Percentiles rank a stretch among this genome's conserved stretches.
Evolutionary conservation across 345 rosid genomes (phyloP).

Genomic region (Gossypium herbaceum): DNA sequence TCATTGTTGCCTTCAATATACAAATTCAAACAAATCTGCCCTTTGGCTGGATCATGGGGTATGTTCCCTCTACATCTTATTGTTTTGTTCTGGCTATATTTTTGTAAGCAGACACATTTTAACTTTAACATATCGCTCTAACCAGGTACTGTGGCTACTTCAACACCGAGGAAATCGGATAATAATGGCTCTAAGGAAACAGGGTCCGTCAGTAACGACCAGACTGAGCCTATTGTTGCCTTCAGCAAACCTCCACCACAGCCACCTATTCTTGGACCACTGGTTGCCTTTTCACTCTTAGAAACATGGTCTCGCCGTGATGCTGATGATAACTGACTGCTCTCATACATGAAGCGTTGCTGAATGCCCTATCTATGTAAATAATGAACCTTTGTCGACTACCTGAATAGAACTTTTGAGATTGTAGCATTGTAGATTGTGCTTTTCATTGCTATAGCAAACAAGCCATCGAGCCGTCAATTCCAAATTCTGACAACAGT

Average conservation of each 20-base stretch:
- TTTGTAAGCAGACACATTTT: not conserved
- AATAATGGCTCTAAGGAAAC: conserved; percentile 19
- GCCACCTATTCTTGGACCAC: conserved; percentile 49
- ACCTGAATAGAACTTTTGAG: conserved; percentile 33
- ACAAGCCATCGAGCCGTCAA: too few species aligned
- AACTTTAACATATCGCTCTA: not conserved
- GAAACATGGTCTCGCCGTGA: conserved; percentile 43
- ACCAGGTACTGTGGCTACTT: conserved; percentile 39
- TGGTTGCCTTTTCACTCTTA: conserved; percentile 47
- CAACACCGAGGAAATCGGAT: conserved; percentile 38
- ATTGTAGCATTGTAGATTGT: too few species aligned
- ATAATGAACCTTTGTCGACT: not conserved
- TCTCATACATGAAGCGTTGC: not conserved
- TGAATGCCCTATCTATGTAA: conserved; percentile 1
- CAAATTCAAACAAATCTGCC: conserved; percentile 31
- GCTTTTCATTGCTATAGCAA: too few species aligned
- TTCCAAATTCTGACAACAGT: too few species aligned
- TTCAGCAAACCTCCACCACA: conserved; percentile 51
- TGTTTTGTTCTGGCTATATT: not conserved
- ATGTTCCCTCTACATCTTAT: not conserved
- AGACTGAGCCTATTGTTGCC: conserved; percentile 45
- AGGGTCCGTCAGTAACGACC: conserved; percentile 19
- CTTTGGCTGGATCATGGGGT: conserved; percentile 38
- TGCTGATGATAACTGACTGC: conserved; percentile 35
- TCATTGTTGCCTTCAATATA: conserved; percentile 24